phyloP scores from a whole-genome alignment of 257 asterid species.

The Penstemon barbatus region DNA sequence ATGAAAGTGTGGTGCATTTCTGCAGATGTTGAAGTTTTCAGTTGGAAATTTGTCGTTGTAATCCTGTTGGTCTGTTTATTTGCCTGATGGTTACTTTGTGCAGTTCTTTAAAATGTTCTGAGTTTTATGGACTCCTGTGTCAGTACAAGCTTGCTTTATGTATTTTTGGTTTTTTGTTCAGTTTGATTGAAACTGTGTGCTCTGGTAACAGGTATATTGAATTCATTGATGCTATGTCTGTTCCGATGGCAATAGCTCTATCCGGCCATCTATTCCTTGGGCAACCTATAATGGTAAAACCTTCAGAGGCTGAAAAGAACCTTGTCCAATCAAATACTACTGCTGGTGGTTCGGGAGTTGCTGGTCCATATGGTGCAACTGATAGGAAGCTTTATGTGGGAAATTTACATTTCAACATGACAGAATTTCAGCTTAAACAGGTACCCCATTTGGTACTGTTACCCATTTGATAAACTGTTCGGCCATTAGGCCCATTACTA shows the following conservation, averaged over 20 bases:
- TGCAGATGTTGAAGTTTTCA: slow-evolving; percentile 4
- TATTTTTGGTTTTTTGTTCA: not conserved
- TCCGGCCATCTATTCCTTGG: slow-evolving; percentile 93
- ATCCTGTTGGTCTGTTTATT: not conserved
- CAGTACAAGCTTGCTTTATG: not conserved
- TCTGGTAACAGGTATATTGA: slow-evolving; percentile 79
- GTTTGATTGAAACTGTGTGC: slow-evolving; percentile 16
- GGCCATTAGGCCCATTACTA: not conserved
- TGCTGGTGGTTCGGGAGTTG: slow-evolving; percentile 67
- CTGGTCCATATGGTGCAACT: slow-evolving; percentile 90
- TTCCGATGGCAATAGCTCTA: slow-evolving; percentile 96
- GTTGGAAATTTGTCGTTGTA: not conserved
- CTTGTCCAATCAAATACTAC: slow-evolving; percentile 88
- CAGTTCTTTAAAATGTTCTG: not conserved
- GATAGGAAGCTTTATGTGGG: slow-evolving; percentile 94
- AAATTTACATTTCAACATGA: slow-evolving; percentile 93
- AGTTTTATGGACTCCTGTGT: slow-evolving; percentile 2
- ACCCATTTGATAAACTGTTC: slow-evolving; percentile 13
- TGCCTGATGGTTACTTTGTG: slow-evolving; percentile 11
- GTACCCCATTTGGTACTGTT: slow-evolving; percentile 35
- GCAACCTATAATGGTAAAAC: slow-evolving; percentile 98
- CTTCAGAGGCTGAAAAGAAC: slow-evolving; percentile 99
- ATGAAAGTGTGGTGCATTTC: not conserved
- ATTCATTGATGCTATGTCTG: slow-evolving; percentile 94
- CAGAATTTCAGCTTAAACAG: slow-evolving; percentile 93